Percentiles rank a stretch among this genome's conserved stretches.
These are phyloP conservation scores for Aspergillus piperis DNA, from an alignment of 2,329 filamentous ascomycete genomes.

Conservation along the genomic window DNA sequence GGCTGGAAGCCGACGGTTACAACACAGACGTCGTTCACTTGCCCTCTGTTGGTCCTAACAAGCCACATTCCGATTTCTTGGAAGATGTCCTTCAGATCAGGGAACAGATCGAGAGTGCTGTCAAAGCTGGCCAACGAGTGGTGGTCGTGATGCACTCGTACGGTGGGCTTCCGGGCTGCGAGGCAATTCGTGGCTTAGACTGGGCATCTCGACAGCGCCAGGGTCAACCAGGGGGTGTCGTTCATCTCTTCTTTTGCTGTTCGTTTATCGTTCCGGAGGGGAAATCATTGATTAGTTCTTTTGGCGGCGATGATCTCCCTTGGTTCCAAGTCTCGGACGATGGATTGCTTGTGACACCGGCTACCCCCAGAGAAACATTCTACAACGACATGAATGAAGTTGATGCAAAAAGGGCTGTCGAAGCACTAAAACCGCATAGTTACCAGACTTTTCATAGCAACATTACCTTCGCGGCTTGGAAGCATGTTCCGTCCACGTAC, in stretches of 20 bases:
- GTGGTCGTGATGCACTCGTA: background rate
- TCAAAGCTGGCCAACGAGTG: background rate
- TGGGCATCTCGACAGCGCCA: background rate
- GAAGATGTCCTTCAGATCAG: background rate
- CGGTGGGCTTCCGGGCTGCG: background rate
- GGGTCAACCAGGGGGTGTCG: background rate
- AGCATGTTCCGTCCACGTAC: slow-evolving; percentile 5
- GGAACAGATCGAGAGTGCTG: background rate
- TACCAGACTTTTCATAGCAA: background rate
- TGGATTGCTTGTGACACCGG: background rate
- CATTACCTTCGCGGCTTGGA: background rate
- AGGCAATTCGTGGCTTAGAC: background rate
- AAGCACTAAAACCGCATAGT: background rate
- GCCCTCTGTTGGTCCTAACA: background rate
- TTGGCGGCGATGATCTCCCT: background rate
- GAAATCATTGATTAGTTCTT: background rate
- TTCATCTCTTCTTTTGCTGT: background rate
- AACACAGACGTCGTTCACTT: background rate
- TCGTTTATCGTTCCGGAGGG: background rate
- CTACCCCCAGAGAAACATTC: background rate
- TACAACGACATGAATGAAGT: background rate
- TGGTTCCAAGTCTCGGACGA: background rate
- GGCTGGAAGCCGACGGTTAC: background rate
- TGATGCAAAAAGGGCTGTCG: background rate
- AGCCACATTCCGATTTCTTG: background rate